Evolutionary conservation across 192 early-diverging fungal species (phyloP), one percentile per base, ranked within the genome.

Genomic region (Haplosporangium gracile): DNA sequence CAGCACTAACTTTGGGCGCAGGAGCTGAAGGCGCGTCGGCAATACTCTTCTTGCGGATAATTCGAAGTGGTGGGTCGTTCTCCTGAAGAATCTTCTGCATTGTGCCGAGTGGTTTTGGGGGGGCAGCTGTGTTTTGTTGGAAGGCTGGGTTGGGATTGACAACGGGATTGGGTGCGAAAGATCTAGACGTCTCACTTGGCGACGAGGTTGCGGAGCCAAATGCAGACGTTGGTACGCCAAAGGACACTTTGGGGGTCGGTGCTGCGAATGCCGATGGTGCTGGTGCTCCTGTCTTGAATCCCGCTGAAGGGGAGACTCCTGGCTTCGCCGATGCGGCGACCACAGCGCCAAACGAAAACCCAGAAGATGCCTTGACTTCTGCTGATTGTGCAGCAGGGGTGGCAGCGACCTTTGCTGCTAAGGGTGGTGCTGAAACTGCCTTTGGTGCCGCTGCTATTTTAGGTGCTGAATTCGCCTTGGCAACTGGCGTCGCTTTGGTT

Each of bases 71-170:
- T 26, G 49, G 51, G 0, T 74, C 84, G 29, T 72, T 34, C 39
- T 86, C 84, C 10, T 81, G 69, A 5, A 86, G 84, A 10, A 78
- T 38, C 60, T 78, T 80, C 68, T 86, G 84, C 74, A 86, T 81
- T 0, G 43, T 40, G 7, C 72, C 55, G 2, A 79, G 40, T 32
- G 43, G 68, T 38, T 77, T 68, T 68, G 81, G 9, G 32, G 70
- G 24, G 20, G 65, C 7, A 34, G 32, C 49, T 68, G 45, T 63
- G 42, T 40, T 69, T 69, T 51, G 80, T 18, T 57, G 68, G 13
- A 72, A 69, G 2, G 70, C 24, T 43, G 78, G 78, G 49, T 74
- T 85, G 26, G 81, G 57, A 26, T 38, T 75, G 36, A 73, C 69
- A 9, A 68, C 63, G 24, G 81, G 76, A 38, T 75, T 73, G 26